These are phyloP conservation scores for Hansenula sp. DNA, from an alignment of 1,139 yeast species.

Conservation along the genomic window DNA sequence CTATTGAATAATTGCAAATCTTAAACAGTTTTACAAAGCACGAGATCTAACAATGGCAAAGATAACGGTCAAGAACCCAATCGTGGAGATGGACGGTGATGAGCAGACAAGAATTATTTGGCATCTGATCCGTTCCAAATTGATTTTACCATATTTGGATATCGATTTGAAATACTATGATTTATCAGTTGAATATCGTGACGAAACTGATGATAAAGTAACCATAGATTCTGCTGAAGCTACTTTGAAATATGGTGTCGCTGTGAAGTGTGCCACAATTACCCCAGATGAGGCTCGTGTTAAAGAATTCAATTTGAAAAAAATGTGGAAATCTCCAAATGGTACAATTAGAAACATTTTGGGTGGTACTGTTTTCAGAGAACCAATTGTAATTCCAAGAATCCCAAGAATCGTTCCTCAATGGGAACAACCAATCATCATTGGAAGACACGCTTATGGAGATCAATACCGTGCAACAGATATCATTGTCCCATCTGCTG, in stretches of 20 bases:
- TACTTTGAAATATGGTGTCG: slow-evolving; percentile 72
- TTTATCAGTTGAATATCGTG: slow-evolving; percentile 67
- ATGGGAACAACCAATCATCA: slow-evolving; percentile 80
- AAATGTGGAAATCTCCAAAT: slow-evolving; percentile 86
- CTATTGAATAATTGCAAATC: neutral
- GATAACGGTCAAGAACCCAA: slow-evolving; percentile 65
- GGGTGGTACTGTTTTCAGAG: slow-evolving; percentile 83
- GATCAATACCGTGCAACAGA: slow-evolving; percentile 85
- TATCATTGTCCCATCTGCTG: slow-evolving; percentile 63
- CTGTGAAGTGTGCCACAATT: slow-evolving; percentile 82
- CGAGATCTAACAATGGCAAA: slow-evolving; percentile 29
- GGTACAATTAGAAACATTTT: slow-evolving; percentile 80
- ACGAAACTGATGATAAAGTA: slow-evolving; percentile 66
- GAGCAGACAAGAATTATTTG: slow-evolving; percentile 86
- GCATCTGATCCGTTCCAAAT: slow-evolving; percentile 67
- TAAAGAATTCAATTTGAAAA: slow-evolving; percentile 65
- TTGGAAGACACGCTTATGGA: slow-evolving; percentile 85
- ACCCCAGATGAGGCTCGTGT: slow-evolving; percentile 85
- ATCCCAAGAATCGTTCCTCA: slow-evolving; percentile 74
- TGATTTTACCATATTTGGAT: slow-evolving; percentile 67
- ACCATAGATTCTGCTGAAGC: slow-evolving; percentile 77
- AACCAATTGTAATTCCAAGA: slow-evolving; percentile 73
- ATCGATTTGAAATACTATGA: slow-evolving; percentile 75
- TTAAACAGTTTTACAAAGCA: too few relatives aligned
- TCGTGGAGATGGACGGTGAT: slow-evolving; percentile 83